A percentile compares a stretch with the other conserved stretches of the same genome.
These are phyloP conservation scores for Erucastrum elatum DNA, from an alignment of 345 rosid genomes.

Conservation along the genomic window DNA sequence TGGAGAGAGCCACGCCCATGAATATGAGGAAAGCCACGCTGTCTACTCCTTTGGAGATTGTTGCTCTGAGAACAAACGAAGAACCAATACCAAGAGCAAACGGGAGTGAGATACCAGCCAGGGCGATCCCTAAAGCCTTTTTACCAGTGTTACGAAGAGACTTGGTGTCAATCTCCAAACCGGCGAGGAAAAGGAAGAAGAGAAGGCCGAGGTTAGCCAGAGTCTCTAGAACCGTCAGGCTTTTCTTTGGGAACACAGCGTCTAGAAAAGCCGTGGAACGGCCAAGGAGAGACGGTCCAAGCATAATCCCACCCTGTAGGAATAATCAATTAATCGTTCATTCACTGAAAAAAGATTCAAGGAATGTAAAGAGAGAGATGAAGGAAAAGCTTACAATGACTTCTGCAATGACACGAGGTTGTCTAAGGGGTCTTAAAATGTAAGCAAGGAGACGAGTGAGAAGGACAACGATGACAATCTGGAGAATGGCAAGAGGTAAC, in stretches of 20 bases:
- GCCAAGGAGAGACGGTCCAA: slow-evolving; percentile 79
- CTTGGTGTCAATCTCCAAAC: slow-evolving; percentile 62
- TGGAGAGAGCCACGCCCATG: slow-evolving; percentile 88
- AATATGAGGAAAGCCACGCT: slow-evolving; percentile 57
- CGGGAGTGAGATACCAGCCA: slow-evolving; percentile 66
- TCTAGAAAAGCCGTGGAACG: slow-evolving; percentile 51
- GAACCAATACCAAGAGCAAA: slow-evolving; percentile 68
- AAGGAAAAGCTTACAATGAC: slow-evolving; percentile 50
- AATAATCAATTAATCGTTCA: neutral
- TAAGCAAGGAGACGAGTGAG: slow-evolving; percentile 69
- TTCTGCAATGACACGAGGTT: slow-evolving; percentile 87
- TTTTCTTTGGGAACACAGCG: slow-evolving; percentile 55
- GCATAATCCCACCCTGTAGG: slow-evolving; percentile 69
- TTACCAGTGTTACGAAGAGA: slow-evolving; percentile 60
- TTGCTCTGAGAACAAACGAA: slow-evolving; percentile 49
- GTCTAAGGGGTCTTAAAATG: slow-evolving; percentile 62
- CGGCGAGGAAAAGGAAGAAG: slow-evolving; percentile 71
- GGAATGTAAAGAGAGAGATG: neutral
- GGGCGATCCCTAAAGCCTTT: slow-evolving; percentile 60
- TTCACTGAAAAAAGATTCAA: neutral
- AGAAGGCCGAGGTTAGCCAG: slow-evolving; percentile 72
- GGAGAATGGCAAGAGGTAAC: slow-evolving; percentile 70
- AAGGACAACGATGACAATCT: slow-evolving; percentile 60
- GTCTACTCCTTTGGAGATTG: slow-evolving; percentile 54
- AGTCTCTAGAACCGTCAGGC: slow-evolving; percentile 69